Base-by-base conservation (phyloP, 345 rosid species). In the Salix purpurea region DNA sequence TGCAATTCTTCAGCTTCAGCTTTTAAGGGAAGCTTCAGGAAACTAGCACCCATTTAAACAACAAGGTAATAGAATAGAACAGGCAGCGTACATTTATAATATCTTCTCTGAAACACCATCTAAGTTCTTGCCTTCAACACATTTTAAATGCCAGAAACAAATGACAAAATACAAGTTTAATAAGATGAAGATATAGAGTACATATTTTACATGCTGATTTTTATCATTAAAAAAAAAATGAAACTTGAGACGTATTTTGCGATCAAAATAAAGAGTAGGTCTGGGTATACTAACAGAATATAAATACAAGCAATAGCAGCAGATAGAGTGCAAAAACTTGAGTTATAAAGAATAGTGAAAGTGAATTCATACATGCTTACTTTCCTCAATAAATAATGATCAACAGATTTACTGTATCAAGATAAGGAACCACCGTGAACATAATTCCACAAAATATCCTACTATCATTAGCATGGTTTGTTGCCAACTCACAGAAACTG, bases 381-480 rank as follows among this genome's bases (percentile, higher is more conserved):
- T 12, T 69, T 54, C 5, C 28, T 5, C 28, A 42, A 65, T 58
- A 60, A 76, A 75, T 76, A 69, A 24, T 39, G 32, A 58, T 9
- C 28, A 42, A 15, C 21, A 67, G 2, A 26, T 74, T 34, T 74
- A 65, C 24, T 32, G 7, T 30, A 64, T 64, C 34, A 74, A 65
- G 8, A 26, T 39, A 30, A 34, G 65, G 65, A n/a, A 23, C 1
- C 7, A 24, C 65, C 11, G 2, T 23, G n/a, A 28, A 40, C 5
- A 4, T n/a, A 26, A 32, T 42, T 39, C 64, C 40, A 73, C 32
- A 24, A 66, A 71, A 78, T 48, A 42, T 32, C 74, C 69, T 76
- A 77, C 69, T 76, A 74, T 74, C 62, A 72, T 70, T 18, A 69
- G 70, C 70, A 60, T 28, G 34, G 74, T 30, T 76, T 79, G 68